Conservation (phyloP, 2,329 filamentous ascomycete genomes). For the Hymenoscyphus fructigenus region DNA sequence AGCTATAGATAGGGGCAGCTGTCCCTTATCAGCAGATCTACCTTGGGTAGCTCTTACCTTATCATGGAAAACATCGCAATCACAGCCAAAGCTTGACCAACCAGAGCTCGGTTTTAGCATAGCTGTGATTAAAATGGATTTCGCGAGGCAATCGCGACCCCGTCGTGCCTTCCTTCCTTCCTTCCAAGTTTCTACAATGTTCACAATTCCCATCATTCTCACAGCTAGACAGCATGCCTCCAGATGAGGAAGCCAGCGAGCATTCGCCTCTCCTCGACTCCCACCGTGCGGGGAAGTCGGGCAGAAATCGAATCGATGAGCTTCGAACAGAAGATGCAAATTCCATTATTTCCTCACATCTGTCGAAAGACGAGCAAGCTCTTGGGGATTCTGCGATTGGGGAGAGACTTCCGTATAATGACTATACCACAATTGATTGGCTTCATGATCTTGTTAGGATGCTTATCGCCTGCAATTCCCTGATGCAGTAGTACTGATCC, state of each 20-base stretch:
- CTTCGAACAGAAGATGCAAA: slow-evolving; percentile 14
- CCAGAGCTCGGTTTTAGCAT: background rate
- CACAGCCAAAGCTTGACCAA: background rate
- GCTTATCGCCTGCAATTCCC: background rate
- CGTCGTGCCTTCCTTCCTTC: background rate
- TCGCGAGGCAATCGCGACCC: background rate
- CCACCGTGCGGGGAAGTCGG: slow-evolving; percentile 12
- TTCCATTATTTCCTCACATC: slow-evolving; percentile 29
- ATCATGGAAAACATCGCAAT: background rate
- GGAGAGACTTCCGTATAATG: slow-evolving; percentile 58
- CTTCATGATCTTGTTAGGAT: slow-evolving; percentile 52
- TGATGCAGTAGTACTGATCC: slow-evolving; percentile 4
- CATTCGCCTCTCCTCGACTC: slow-evolving; percentile 24
- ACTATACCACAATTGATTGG: slow-evolving; percentile 64
- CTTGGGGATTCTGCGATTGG: slow-evolving; percentile 48
- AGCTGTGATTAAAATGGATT: background rate
- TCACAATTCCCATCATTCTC: background rate
- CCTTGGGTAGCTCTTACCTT: background rate
- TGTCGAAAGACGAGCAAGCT: slow-evolving; percentile 50
- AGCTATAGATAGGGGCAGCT: background rate
- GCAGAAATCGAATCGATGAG: slow-evolving; percentile 10
- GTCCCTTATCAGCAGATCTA: background rate
- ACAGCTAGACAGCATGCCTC: slow-evolving; percentile 18
- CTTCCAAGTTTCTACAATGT: background rate
- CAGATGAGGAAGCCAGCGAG: slow-evolving; percentile 28